phyloP scores from a whole-genome alignment of 164 flowering plant genomes.

The Chimonanthus salicifolius region DNA sequence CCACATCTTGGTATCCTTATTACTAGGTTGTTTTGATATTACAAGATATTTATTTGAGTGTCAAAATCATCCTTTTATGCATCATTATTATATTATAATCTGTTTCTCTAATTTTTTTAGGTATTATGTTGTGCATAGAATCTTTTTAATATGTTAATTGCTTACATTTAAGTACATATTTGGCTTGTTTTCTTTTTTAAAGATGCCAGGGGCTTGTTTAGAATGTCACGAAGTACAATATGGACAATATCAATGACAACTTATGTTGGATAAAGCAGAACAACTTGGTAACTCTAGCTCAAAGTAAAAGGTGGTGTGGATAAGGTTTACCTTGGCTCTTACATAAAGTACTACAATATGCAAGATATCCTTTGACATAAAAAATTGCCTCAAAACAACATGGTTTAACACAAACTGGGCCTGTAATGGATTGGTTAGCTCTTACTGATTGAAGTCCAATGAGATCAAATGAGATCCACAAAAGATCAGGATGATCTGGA shows the following conservation, averaged over 20 bases:
- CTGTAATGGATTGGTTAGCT: too few species aligned
- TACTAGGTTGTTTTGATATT: slow-evolving; percentile 4
- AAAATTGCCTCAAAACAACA: too few species aligned
- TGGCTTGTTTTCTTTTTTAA: neutral
- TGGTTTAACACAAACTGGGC: too few species aligned
- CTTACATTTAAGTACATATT: neutral
- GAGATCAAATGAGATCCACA: too few species aligned
- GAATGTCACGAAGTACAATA: neutral
- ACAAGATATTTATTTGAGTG: neutral
- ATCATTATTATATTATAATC: neutral
- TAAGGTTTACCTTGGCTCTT: too few species aligned
- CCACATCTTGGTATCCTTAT: slow-evolving; percentile 14
- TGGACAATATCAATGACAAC: neutral
- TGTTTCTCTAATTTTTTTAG: neutral
- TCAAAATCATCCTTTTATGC: neutral
- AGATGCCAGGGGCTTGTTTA: neutral
- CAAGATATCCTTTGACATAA: too few species aligned
- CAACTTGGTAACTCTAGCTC: too few species aligned
- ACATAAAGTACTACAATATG: too few species aligned
- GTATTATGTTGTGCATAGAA: neutral
- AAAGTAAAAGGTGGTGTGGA: too few species aligned
- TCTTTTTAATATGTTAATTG: neutral
- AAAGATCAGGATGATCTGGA: too few species aligned
- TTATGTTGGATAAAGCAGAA: neutral
- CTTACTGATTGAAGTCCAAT: too few species aligned